These are phyloP conservation scores for Malania oleifera DNA, from an alignment of 164 flowering plant species.

Conservation along the genomic window DNA sequence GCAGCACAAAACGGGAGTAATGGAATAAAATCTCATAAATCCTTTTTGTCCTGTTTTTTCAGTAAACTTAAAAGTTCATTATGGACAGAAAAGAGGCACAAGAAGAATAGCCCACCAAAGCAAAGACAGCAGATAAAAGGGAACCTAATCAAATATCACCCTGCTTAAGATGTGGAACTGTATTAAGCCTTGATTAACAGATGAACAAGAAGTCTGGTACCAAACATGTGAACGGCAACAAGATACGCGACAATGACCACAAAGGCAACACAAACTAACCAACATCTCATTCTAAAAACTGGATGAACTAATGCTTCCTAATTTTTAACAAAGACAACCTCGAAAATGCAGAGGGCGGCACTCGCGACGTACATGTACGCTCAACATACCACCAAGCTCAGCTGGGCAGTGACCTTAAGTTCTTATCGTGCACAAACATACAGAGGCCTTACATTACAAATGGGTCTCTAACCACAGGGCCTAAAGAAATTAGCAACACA, in stretches of 20 bases:
- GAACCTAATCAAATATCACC: not conserved
- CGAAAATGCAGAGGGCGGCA: too few species aligned
- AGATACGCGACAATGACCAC: not conserved
- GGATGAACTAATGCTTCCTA: not conserved
- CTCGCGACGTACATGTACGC: too few species aligned
- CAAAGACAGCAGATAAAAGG: too few species aligned
- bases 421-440: not conserved
- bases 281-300: not conserved
- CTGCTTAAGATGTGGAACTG: not conserved
- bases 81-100: too few species aligned
- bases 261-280: not conserved
- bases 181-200: too few species aligned
- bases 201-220: not conserved
- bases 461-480: not conserved
- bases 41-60: too few species aligned
- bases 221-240: not conserved
- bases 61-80: too few species aligned
- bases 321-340: not conserved
- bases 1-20: too few species aligned
- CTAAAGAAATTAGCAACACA: not conserved
- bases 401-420: not conserved
- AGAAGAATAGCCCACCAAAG: not conserved
- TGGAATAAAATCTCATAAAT: too few species aligned
- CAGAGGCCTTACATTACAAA: not conserved
- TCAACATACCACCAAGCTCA: not conserved